These are phyloP conservation scores for Pyricularia pennisetigena DNA, from an alignment of 2,329 filamentous ascomycete genomes.

Conservation along the genomic window DNA sequence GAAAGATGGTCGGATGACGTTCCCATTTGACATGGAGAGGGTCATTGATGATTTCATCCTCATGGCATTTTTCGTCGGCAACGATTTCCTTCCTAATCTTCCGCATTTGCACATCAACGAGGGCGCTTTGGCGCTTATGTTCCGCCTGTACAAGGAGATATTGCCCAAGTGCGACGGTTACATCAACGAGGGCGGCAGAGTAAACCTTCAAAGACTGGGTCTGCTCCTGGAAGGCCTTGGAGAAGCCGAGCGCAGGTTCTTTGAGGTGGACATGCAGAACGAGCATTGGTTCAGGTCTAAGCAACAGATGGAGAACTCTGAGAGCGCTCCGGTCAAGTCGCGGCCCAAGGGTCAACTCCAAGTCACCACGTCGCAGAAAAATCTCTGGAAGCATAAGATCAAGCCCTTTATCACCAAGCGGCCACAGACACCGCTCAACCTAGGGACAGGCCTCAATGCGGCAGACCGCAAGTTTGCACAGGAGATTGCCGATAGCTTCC, in stretches of 20 bases:
- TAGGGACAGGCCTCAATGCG: constrained; percentile 64
- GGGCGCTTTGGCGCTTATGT: constrained; percentile 93
- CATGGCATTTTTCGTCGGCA: constrained; percentile 98
- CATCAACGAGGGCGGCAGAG: constrained; percentile 89
- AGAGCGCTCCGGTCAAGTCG: constrained; percentile 54
- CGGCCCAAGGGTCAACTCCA: constrained; percentile 53
- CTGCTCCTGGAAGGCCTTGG: constrained; percentile 74
- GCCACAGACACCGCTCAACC: constrained; percentile 54
- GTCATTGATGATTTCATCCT: constrained; percentile 99
- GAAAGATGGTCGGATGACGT: constrained; percentile 57
- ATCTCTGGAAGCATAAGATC: constrained; percentile 69
- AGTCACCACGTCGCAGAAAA: constrained; percentile 71
- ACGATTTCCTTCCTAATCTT: constrained; percentile 96
- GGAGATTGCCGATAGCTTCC: constrained; percentile 60
- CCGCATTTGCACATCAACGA: constrained; percentile 98
- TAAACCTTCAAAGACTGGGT: constrained; percentile 74
- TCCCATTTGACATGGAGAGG: constrained; percentile 86
- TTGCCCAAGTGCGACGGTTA: constrained; percentile 84
- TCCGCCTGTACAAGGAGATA: constrained; percentile 87
- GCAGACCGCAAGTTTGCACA: constrained; percentile 90
- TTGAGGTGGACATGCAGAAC: constrained; percentile 82
- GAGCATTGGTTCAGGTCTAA: constrained; percentile 89
- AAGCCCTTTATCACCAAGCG: constrained; percentile 74
- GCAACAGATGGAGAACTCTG: constrained; percentile 45
- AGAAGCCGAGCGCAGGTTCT: constrained; percentile 84